Evolutionary conservation across 208 protist species (phyloP).

Genomic region (Vickermania spadyakhi): DNA sequence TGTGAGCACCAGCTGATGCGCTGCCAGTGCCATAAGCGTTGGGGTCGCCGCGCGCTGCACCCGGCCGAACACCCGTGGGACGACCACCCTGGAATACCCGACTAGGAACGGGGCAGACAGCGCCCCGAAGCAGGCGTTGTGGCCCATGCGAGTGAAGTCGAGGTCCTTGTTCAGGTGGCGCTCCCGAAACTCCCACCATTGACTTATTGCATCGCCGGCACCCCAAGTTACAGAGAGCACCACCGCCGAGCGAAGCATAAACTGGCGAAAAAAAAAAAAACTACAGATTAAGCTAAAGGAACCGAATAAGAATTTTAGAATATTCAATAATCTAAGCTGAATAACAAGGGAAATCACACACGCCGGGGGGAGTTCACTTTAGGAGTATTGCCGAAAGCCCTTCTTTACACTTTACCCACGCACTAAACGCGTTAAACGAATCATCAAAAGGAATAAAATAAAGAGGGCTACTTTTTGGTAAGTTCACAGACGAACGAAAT

Average conservation of each 20-base stretch:
- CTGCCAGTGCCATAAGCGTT: conserved; percentile 30
- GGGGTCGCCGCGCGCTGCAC: conserved; percentile 19
- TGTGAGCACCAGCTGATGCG: conserved; percentile 61
- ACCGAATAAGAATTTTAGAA: too few species aligned
- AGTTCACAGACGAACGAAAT: too few species aligned
- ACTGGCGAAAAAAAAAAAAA: too few species aligned
- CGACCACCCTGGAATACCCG: not conserved
- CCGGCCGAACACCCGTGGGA: conserved; percentile 27
- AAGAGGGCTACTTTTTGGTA: too few species aligned
- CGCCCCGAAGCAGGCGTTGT: conserved; percentile 38
- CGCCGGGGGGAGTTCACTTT: too few species aligned
- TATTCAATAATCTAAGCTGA: too few species aligned
- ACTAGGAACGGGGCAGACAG: conserved; percentile 14
- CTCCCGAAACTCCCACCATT: not conserved
- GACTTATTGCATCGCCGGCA: not conserved
- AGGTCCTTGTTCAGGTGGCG: not conserved
- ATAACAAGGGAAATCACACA: too few species aligned
- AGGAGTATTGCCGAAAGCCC: too few species aligned
- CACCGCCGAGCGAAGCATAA: not conserved
- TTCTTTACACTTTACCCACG: too few species aligned
- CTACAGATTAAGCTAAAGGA: too few species aligned
- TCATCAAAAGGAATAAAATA: too few species aligned
- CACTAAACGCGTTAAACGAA: too few species aligned
- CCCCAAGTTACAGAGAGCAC: not conserved
- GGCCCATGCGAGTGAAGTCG: conserved; percentile 14